Evolutionary conservation across 352 stramenopile genomes (phyloP), one percentile per base, ranked within the genome.

Genomic region (Chrysophaeum taylorii): DNA sequence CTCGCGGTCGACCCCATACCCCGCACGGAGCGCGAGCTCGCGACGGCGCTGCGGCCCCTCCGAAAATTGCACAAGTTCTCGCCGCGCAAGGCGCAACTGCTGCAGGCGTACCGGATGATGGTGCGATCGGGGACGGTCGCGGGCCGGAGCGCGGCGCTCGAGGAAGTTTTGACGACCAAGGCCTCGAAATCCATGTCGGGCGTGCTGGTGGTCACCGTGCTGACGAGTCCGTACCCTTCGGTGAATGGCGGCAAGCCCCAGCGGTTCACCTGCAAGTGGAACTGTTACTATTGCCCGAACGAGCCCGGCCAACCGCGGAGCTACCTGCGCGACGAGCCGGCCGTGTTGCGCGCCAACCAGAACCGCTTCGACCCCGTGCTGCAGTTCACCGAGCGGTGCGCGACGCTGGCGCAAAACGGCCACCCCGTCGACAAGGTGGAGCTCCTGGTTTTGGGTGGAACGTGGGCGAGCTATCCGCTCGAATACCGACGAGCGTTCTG

Each of bases 391-490:
- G 57, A 66, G 57, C 31, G 57, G 9, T 66, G 57, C 57, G 57
- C 57, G 33, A 66, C 57, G 33, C 57, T 66, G 33, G 57, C 57
- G 57, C 57, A 66, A 36, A 66, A 66, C 35, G 93, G 92, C 27
- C 93, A 98, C 76, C 87, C 79, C 7, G 92, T 97, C 15, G 92
- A 97, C 78, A 98, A 98, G 82, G 86, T 95, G 9, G 93, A 98
- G 77, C 97, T 97, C 73, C 96, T 98, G 70, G 92, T 98, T 61
- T 97, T 98, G 92, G 93, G 93, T 39, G 93, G 93, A 60, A 98
- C 93, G 39, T 98, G 57, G 57, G 31, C 57, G 14, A 45, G 33
- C 33, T 66, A 66, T 36, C 57, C 57, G 9, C 57, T 85, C 43
- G 78, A 81, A 5, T 97, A 98, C 76, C 92, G 94, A 53, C 92